Base-by-base conservation (phyloP, 2,329 filamentous ascomycete species). In the Fusarium phyllophilum region DNA sequence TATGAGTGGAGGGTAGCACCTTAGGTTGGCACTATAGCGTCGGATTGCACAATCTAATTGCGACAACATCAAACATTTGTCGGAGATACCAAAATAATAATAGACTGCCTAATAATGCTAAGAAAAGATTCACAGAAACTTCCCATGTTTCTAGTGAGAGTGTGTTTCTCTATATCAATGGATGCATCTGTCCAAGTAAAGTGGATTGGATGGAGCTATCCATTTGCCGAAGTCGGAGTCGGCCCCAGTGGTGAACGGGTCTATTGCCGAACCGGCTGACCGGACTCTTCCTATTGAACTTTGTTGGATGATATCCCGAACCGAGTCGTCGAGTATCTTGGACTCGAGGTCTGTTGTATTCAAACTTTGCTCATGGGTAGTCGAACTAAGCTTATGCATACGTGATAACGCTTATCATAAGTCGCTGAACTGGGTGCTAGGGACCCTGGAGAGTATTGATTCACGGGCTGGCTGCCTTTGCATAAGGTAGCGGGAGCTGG, bases 181-280 rank as follows among this genome's bases (percentile, higher is more conserved):
- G 22, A 24, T 57, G 39, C 39, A n/a, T 55, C n/a, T 49, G 55
- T 18, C 26, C 20, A 51, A 26, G 42, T 46, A n/a, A n/a, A 66
- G 26, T 59, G 22, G 51, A 48, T 34, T 66, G 20, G 41, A 39
- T 38, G 45, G 41, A 15, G 33, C 36, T n/a, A 48, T 36, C 45
- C 24, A 38, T 58, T 65, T 29, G 38, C 67, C 67, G 67, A 70
- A 24, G 33, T 51, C 67, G 51, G 57, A 69, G 42, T 51, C 26
- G n/a, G 17, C 29, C 38, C 39, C 15, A 63, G 49, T 69, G 42
- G 56, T 51, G 33, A 56, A 45, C 45, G 41, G 63, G 36, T 44
- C 34, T 36, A 39, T n/a, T 63, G 66, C 58, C 65, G 65, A 69
- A 52, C 66, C 58, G 57, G 44, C 41, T 51, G 64, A 49, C 31